These are phyloP conservation scores for Marasmius sp. DNA, from an alignment of 1,284 basidiomycete genomes.

Conservation along the genomic window DNA sequence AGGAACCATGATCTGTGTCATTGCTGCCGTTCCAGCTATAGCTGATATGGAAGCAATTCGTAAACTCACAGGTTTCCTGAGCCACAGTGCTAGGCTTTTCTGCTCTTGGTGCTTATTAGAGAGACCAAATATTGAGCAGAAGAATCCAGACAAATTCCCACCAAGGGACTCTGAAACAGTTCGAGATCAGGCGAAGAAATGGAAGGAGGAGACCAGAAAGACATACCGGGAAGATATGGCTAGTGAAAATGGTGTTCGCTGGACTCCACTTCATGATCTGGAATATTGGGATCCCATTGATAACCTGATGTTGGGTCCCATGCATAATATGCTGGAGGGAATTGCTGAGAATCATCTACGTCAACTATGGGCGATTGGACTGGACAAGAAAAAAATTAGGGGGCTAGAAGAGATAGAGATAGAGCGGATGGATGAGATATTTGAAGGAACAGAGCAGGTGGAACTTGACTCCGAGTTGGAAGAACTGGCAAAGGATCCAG, in stretches of 20 bases:
- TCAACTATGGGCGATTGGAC: constrained; percentile 8
- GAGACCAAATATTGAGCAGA: constrained; percentile 7
- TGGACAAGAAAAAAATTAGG: background rate
- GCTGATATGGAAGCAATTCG: constrained; percentile 29
- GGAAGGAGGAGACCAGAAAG: background rate
- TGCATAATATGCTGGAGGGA: too few species aligned
- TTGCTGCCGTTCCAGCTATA: constrained; percentile 23
- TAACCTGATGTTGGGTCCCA: too few species aligned
- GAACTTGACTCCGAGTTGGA: constrained; percentile 15
- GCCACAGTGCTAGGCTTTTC: constrained; percentile 17
- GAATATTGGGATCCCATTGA: constrained; percentile 14
- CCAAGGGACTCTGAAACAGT: background rate
- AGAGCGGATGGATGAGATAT: constrained; percentile 1
- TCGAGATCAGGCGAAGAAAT: background rate
- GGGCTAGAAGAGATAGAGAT: background rate
- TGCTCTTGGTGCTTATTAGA: constrained; percentile 26
- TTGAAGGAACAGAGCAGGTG: background rate
- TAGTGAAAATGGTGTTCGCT: constrained; percentile 13
- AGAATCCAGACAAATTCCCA: background rate
- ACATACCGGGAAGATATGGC: background rate
- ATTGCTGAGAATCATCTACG: constrained; percentile 13
- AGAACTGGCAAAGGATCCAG: constrained; percentile 11
- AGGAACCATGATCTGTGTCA: constrained; percentile 18
- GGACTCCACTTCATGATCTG: constrained; percentile 13
- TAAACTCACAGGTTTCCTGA: constrained; percentile 26